Evolutionary conservation across 2,329 filamentous ascomycete species (phyloP).

Genomic region (Aureobasidium zeae): DNA sequence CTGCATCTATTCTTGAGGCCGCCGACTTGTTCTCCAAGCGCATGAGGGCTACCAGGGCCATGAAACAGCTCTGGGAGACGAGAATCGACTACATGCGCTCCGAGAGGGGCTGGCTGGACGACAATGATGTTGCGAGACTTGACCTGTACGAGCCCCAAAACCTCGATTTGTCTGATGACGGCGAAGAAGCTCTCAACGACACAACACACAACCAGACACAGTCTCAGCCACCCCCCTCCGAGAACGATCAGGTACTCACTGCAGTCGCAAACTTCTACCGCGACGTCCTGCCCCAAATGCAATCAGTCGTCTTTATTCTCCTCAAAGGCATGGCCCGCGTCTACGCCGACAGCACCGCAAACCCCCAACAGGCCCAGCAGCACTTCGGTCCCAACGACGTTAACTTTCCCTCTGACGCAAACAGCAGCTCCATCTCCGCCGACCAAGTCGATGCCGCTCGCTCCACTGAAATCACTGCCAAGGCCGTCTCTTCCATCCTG

Average conservation of each 20-base stretch:
- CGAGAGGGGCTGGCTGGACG: conserved; percentile 70
- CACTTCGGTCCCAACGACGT: conserved; percentile 29
- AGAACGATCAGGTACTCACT: conserved; percentile 1
- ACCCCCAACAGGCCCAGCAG: conserved; percentile 21
- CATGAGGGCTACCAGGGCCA: conserved; percentile 83
- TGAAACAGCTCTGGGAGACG: conserved; percentile 90
- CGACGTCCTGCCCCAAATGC: conserved; percentile 70
- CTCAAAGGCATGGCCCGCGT: conserved; percentile 75
- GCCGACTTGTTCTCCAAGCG: conserved; percentile 83
- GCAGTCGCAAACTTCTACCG: conserved; percentile 39
- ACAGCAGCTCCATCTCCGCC: conserved; percentile 28
- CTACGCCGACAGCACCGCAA: conserved; percentile 16
- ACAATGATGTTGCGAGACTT: conserved; percentile 28
- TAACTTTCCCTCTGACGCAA: no score
- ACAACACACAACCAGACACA: neutral
- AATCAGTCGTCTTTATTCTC: conserved; percentile 86
- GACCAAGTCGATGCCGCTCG: conserved; percentile 78
- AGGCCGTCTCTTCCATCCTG: conserved; percentile 83
- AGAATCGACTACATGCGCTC: conserved; percentile 84
- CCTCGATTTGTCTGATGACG: neutral
- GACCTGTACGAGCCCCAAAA: conserved; percentile 6
- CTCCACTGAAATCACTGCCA: conserved; percentile 76
- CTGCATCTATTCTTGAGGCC: conserved; percentile 88
- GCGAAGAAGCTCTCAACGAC: neutral
- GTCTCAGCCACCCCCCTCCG: neutral